Conservation (phyloP, 1,284 basidiomycete species). For the Rhodotorula sp. region DNA sequence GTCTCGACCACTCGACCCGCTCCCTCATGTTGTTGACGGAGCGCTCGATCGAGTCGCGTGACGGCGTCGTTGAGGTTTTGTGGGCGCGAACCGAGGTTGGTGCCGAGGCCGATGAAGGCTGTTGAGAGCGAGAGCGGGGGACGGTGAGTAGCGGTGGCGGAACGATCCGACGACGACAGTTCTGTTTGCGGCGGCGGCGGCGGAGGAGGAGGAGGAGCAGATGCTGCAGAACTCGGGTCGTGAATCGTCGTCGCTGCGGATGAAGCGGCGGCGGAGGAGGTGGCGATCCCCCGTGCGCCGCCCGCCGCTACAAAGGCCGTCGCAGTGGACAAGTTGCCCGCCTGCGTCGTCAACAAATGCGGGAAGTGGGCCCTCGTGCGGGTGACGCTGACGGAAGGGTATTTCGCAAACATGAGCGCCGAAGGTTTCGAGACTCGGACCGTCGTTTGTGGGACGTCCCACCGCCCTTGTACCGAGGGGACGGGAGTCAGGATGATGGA, state of each 20-base stretch:
- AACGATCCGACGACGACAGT: too few relatives aligned
- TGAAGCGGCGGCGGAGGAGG: too few relatives aligned
- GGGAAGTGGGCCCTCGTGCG: slow-evolving; percentile 52
- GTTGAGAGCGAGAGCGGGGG: background rate
- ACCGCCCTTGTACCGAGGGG: background rate
- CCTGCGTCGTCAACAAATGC: slow-evolving; percentile 27
- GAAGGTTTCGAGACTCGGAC: slow-evolving; percentile 72
- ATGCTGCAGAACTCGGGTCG: too few relatives aligned
- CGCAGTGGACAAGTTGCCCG: slow-evolving; percentile 1
- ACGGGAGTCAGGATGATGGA: slow-evolving; percentile 47
- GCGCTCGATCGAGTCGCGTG: slow-evolving; percentile 56
- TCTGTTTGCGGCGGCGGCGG: too few relatives aligned
- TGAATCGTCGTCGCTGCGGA: too few relatives aligned
- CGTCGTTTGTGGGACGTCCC: slow-evolving; percentile 50
- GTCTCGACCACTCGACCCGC: slow-evolving; percentile 64
- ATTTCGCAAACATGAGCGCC: slow-evolving; percentile 68
- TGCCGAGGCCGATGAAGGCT: slow-evolving; percentile 77
- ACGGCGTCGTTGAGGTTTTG: slow-evolving; percentile 78
- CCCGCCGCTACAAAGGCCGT: background rate
- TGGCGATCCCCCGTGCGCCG: too few relatives aligned
- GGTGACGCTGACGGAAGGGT: slow-evolving; percentile 62
- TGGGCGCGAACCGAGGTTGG: slow-evolving; percentile 85
- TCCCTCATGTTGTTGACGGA: slow-evolving; percentile 8
- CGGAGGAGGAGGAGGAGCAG: too few relatives aligned
- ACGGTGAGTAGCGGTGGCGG: too few relatives aligned